phyloP scores from a whole-genome alignment of 2,329 filamentous ascomycete species.

The Talaromyces sp. region DNA sequence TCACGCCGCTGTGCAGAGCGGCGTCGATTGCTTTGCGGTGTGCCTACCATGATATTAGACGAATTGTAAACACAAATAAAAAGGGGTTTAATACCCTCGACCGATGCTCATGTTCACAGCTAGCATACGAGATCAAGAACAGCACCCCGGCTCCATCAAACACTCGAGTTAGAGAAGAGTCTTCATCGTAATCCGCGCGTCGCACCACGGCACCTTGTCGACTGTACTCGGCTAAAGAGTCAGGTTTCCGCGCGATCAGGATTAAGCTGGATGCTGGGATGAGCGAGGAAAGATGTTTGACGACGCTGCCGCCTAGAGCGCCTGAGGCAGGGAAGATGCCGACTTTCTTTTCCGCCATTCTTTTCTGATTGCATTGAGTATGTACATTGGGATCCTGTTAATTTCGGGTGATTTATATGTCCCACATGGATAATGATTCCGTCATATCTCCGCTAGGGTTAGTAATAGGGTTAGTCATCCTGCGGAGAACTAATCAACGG shows the following conservation, averaged over 20 bases:
- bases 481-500: not conserved
- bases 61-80: not conserved
- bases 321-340: conserved; percentile 54
- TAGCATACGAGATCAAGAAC: conserved; percentile 56
- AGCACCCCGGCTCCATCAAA: conserved; percentile 52
- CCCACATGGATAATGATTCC: conserved; percentile 2
- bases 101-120: conserved; percentile 48
- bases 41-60: conserved; percentile 24
- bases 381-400: not conserved
- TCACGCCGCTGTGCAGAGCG: conserved; percentile 51
- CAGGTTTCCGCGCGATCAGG: conserved; percentile 47
- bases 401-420: not conserved
- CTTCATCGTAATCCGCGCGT: conserved; percentile 52
- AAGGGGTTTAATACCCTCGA: conserved; percentile 31
- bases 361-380: not conserved
- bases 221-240: conserved; percentile 38
- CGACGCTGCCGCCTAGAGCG: conserved; percentile 51
- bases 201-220: conserved; percentile 44
- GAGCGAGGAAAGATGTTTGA: conserved; percentile 47
- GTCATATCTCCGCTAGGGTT: not conserved
- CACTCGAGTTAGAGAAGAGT: conserved; percentile 44
- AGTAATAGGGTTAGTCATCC: not conserved
- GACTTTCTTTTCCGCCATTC: conserved; percentile 16
- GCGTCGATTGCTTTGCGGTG: conserved; percentile 52
- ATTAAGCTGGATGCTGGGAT: conserved; percentile 47